These are phyloP conservation scores for Ogataea hybrid DNA, from an alignment of 1,139 yeast species.

Conservation along the genomic window DNA sequence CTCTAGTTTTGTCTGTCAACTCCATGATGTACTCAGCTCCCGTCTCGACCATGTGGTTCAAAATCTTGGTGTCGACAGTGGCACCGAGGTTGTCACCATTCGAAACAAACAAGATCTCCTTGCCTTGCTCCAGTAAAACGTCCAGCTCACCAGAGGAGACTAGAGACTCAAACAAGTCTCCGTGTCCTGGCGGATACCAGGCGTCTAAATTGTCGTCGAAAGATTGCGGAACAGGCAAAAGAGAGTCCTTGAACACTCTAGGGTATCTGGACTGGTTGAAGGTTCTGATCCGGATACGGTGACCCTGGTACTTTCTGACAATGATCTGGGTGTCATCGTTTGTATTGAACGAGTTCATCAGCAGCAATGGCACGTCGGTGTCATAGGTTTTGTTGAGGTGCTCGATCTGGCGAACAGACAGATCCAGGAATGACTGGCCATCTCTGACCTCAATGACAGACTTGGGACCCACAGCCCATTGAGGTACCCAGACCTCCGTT, in stretches of 20 bases:
- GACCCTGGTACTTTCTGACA: conserved; percentile 95
- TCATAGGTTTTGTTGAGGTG: conserved; percentile 87
- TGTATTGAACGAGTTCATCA: conserved; percentile 98
- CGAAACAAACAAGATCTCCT: conserved; percentile 85
- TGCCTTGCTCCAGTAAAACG: conserved; percentile 85
- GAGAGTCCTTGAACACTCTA: conserved; percentile 89
- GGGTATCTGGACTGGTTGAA: conserved; percentile 98
- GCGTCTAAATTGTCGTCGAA: conserved; percentile 70
- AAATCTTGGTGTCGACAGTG: no score
- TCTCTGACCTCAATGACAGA: conserved; percentile 98
- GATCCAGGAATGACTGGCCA: conserved; percentile 94
- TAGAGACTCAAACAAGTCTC: conserved; percentile 91
- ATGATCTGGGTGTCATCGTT: conserved; percentile 94
- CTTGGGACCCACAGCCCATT: conserved; percentile 99
- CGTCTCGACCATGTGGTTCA: no score
- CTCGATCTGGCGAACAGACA: conserved; percentile 95
- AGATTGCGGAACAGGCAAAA: conserved; percentile 86
- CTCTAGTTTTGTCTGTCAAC: no score
- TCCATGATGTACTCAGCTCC: no score
- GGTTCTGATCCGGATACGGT: conserved; percentile 91
- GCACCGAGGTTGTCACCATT: no score
- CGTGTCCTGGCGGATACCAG: conserved; percentile 99
- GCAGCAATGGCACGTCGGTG: conserved; percentile 90
- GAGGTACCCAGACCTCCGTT: conserved; percentile 99
- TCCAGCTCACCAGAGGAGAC: conserved; percentile 91